Conservation (phyloP, 108 stramenopile genomes). For the Seminavis robusta region DNA sequence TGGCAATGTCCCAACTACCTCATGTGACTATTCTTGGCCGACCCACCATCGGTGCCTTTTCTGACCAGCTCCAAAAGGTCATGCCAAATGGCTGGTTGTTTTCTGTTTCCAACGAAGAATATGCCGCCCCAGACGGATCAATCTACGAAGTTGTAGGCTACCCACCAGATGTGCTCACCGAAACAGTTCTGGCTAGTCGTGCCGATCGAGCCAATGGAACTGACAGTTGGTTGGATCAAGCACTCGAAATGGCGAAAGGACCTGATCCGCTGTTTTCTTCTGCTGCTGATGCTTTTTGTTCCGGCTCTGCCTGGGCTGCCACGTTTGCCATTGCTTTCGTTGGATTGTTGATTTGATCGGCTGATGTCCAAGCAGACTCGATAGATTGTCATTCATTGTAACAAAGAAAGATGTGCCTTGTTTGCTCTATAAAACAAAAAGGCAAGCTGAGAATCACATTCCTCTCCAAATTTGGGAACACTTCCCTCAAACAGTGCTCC, state of each 20-base stretch:
- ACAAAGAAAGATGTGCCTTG: too few species aligned
- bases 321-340: too few species aligned
- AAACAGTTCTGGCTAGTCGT: neutral
- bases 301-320: too few species aligned
- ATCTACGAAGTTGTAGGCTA: constrained; percentile 3
- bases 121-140: neutral
- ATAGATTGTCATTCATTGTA: too few species aligned
- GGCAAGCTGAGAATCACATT: too few species aligned
- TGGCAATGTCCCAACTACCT: constrained; percentile 2
- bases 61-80: neutral
- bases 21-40: constrained; percentile 2
- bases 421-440: too few species aligned
- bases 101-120: constrained; percentile 1
- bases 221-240: constrained; percentile 6
- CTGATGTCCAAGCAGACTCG: too few species aligned
- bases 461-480: too few species aligned
- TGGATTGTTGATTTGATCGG: too few species aligned
- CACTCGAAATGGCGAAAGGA: neutral
- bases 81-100: constrained; percentile 2
- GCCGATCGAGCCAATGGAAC: neutral
- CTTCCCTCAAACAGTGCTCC: too few species aligned
- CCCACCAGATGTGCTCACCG: constrained; percentile 1
- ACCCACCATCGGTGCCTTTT: constrained; percentile 1
- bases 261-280: too few species aligned
- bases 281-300: too few species aligned